These are phyloP conservation scores for Diaporthe australafricana DNA, from an alignment of 2,329 filamentous ascomycete species.

Conservation along the genomic window DNA sequence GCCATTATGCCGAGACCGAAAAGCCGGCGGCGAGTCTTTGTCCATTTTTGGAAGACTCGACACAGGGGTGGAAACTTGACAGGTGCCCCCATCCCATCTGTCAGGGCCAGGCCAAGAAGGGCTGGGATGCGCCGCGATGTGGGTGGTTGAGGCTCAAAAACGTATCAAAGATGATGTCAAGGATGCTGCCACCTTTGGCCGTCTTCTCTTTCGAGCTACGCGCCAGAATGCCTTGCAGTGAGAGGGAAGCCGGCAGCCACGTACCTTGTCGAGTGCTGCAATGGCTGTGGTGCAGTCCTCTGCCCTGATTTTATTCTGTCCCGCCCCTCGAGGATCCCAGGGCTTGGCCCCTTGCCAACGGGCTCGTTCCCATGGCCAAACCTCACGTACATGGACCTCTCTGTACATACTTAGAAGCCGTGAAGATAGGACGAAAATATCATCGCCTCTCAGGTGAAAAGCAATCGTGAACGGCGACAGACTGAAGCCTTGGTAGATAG, in stretches of 20 bases:
- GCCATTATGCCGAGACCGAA: conserved; percentile 29
- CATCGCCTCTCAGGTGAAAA: not conserved
- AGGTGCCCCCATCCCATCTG: not conserved
- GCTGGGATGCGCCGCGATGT: not conserved
- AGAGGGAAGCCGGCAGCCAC: not conserved
- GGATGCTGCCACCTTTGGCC: not conserved
- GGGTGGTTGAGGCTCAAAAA: conserved; percentile 15
- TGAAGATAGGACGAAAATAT: not conserved
- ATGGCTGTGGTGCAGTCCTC: not conserved
- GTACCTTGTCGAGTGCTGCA: not conserved
- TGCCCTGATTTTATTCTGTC: not conserved
- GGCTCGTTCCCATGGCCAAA: not conserved
- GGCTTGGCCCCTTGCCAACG: not conserved
- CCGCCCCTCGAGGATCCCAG: not conserved
- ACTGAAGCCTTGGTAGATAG: not conserved
- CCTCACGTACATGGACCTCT: not conserved
- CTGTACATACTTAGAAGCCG: not conserved
- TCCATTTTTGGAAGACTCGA: conserved; percentile 24
- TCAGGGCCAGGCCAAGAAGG: not conserved
- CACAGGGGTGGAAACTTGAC: conserved; percentile 24
- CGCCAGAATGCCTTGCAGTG: not conserved
- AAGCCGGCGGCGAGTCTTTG: conserved; percentile 21
- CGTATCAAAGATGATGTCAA: conserved; percentile 4
- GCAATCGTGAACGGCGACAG: not conserved
- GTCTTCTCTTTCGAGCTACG: not conserved